Conservation (phyloP, 2,329 filamentous ascomycete species). For the Keithomyces neogunnii region DNA sequence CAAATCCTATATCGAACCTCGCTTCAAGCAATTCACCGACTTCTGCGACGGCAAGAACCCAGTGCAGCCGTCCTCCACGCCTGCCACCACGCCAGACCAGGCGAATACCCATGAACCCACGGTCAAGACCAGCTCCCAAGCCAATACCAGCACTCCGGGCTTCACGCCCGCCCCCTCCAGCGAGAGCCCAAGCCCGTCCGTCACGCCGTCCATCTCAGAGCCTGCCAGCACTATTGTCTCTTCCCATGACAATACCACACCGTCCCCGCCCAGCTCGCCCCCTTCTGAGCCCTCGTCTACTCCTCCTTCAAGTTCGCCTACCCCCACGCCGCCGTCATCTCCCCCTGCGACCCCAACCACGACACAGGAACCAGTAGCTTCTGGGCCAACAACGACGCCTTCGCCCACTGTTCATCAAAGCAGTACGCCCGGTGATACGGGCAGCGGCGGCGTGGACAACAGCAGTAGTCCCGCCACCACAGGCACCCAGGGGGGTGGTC, state of each 20-base stretch:
- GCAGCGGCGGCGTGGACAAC: background rate
- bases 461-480: background rate
- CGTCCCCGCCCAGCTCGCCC: background rate
- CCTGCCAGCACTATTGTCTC: background rate
- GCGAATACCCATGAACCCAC: constrained; percentile 13
- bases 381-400: background rate
- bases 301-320: background rate
- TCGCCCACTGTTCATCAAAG: background rate
- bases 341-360: background rate
- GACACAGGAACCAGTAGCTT: background rate
- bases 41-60: constrained; percentile 32
- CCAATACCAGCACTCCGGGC: constrained; percentile 11
- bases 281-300: background rate
- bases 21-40: constrained; percentile 35
- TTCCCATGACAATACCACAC: background rate
- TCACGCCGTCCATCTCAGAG: background rate
- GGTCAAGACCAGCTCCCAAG: constrained; percentile 18
- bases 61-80: constrained; percentile 8
- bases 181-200: background rate
- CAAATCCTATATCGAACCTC: constrained; percentile 22
- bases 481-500: background rate
- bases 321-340: background rate
- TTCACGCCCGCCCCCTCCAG: constrained; percentile 13
- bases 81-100: constrained; percentile 13
- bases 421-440: background rate